phyloP scores from a whole-genome alignment of 768 basidiomycete species.

The Auricularia auricula-judae region DNA sequence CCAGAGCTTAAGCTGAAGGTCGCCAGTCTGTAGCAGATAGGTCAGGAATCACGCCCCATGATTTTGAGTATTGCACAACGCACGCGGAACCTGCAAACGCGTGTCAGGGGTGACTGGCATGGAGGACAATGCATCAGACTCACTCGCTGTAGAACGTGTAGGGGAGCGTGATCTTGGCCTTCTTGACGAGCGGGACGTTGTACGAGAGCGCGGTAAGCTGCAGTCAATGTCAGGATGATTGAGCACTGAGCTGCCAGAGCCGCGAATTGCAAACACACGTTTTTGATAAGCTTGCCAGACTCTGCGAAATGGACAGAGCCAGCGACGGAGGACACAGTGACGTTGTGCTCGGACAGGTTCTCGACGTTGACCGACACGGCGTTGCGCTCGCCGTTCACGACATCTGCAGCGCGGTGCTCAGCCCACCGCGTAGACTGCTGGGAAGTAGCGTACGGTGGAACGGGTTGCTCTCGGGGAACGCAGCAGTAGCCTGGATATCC shows the following conservation, averaged over 20 bases:
- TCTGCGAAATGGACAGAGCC: conserved; percentile 62
- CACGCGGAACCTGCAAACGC: conserved; percentile 49
- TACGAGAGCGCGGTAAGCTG: conserved; percentile 53
- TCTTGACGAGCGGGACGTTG: conserved; percentile 39
- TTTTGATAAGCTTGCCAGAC: conserved; percentile 54
- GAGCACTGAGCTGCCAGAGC: not conserved
- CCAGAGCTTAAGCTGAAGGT: conserved; percentile 64
- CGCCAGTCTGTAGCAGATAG: conserved; percentile 45
- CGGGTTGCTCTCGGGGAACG: conserved; percentile 61
- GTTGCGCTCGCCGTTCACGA: conserved; percentile 79
- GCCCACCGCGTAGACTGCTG: not conserved
- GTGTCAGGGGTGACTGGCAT: not conserved
- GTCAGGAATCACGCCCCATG: not conserved
- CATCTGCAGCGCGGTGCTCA: conserved; percentile 32
- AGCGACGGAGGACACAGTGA: conserved; percentile 52
- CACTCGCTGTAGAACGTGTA: conserved; percentile 77
- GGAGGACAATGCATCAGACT: conserved; percentile 19
- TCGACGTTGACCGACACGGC: conserved; percentile 52
- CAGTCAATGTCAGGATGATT: not conserved
- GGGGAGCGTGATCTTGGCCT: conserved; percentile 52
- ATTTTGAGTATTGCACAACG: not conserved
- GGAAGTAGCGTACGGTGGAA: conserved; percentile 54
- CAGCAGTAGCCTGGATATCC: conserved; percentile 40
- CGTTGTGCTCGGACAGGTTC: conserved; percentile 64
- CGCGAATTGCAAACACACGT: conserved; percentile 32